phyloP scores from a whole-genome alignment of 129 eudicot genomes.

The Deinandra increscens region DNA sequence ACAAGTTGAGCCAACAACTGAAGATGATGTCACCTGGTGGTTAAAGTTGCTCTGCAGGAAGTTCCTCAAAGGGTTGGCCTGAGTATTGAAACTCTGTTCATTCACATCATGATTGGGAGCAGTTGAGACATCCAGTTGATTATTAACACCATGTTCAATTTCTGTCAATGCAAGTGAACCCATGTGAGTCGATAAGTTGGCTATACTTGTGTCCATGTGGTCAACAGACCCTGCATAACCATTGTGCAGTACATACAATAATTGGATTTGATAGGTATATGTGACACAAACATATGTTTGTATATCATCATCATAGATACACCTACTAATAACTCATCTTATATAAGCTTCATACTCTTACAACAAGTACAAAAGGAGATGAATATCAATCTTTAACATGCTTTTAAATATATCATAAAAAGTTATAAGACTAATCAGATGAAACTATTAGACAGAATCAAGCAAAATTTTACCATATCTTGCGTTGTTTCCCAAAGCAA shows the following conservation, averaged over 20 bases:
- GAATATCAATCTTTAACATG: not conserved
- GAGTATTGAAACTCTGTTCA: conserved; percentile 45
- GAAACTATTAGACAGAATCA: conserved; percentile 4
- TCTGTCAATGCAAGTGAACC: conserved; percentile 92
- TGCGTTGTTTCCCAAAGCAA: conserved; percentile 42
- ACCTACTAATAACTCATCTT: conserved; percentile 5
- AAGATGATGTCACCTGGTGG: conserved; percentile 71
- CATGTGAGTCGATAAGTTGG: conserved; percentile 56
- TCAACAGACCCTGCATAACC: conserved; percentile 64
- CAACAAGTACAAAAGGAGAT: not conserved
- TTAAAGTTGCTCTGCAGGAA: conserved; percentile 67
- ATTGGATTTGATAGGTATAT: conserved; percentile 29
- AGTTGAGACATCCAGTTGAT: conserved; percentile 45
- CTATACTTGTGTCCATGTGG: conserved; percentile 46
- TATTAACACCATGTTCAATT: conserved; percentile 54
- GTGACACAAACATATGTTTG: not conserved
- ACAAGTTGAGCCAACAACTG: conserved; percentile 69
- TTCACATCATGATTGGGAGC: conserved; percentile 45
- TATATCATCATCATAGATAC: conserved; percentile 15
- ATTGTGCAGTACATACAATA: conserved; percentile 39
- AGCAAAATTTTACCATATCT: conserved; percentile 49
- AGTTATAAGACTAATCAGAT: conserved; percentile 11
- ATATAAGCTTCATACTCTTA: conserved; percentile 11
- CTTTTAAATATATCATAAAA: not conserved
- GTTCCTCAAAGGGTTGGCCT: conserved; percentile 50